These are phyloP conservation scores for Solanum arcanum DNA, from an alignment of 257 asterid species.

Conservation along the genomic window DNA sequence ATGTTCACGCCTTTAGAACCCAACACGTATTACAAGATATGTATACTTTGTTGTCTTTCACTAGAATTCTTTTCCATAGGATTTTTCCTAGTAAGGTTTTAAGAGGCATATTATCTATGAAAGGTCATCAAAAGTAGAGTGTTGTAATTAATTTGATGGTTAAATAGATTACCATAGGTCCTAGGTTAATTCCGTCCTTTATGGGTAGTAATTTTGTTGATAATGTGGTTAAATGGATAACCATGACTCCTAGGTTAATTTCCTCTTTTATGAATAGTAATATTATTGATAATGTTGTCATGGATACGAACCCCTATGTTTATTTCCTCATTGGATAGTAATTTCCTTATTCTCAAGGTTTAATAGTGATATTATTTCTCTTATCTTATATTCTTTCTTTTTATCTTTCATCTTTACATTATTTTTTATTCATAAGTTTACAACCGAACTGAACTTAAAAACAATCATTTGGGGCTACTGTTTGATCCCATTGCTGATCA, in stretches of 20 bases:
- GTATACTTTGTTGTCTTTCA: neutral
- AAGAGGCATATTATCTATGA: neutral
- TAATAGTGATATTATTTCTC: neutral
- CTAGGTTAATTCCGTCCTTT: neutral
- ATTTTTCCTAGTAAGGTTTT: no score
- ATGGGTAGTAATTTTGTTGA: neutral
- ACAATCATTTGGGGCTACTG: neutral
- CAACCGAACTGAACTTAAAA: no score
- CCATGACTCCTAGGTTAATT: neutral
- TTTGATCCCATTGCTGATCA: neutral
- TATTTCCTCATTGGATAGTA: neutral
- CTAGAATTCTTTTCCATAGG: neutral
- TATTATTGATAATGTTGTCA: neutral
- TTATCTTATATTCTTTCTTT: neutral
- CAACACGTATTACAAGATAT: neutral
- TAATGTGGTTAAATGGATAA: neutral
- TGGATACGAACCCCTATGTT: neutral
- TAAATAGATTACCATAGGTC: neutral
- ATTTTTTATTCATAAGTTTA: neutral
- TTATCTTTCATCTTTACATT: neutral
- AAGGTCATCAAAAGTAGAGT: neutral
- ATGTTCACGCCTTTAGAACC: no score
- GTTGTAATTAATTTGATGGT: neutral
- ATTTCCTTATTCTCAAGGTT: neutral
- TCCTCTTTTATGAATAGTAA: neutral